Evolutionary conservation across 23 red algal species (phyloP).

Genomic region (Gracilariopsis chorda): DNA sequence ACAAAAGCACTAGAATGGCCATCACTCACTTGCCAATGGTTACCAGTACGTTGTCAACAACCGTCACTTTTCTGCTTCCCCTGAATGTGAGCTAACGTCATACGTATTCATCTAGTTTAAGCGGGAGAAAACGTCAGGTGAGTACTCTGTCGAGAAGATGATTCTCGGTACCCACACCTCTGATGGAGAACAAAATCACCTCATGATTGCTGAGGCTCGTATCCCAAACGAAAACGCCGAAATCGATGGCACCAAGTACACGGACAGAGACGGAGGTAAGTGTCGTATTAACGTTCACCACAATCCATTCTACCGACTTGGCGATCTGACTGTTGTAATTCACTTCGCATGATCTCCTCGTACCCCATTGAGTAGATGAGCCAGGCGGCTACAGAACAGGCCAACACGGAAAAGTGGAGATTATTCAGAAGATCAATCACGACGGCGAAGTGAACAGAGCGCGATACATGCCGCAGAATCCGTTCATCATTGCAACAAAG

Average conservation of each 20-base stretch:
- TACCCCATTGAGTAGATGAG: conserved; percentile 11
- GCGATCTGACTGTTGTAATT: too few species aligned
- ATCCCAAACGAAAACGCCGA: conserved; percentile 82
- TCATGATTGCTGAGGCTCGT: conserved; percentile 93
- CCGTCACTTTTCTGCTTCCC: too few species aligned
- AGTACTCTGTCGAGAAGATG: conserved; percentile 83
- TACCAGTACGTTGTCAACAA: conserved; percentile 53
- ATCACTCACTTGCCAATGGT: conserved; percentile 96
- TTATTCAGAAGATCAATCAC: conserved; percentile 97
- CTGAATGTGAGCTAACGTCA: too few species aligned
- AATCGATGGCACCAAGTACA: conserved; percentile 79
- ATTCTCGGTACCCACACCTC: conserved; percentile 97
- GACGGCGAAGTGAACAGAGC: conserved; percentile 99
- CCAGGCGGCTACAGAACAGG: conserved; percentile 83
- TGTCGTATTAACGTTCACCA: too few species aligned
- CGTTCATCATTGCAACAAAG: conserved; percentile 94
- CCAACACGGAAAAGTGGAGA: conserved; percentile 79
- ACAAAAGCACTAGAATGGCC: conserved; percentile 99
- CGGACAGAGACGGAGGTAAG: conserved; percentile 55
- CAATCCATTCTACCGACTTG: too few species aligned
- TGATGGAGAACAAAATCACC: conserved; percentile 91
- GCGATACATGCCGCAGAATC: conserved; percentile 96
- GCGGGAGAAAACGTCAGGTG: conserved; percentile 54
- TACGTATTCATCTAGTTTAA: conserved; percentile 72
- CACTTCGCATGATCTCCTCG: too few species aligned